These are phyloP conservation scores for Colletotrichum viniferum DNA, from an alignment of 2,329 filamentous ascomycete species.

Conservation along the genomic window DNA sequence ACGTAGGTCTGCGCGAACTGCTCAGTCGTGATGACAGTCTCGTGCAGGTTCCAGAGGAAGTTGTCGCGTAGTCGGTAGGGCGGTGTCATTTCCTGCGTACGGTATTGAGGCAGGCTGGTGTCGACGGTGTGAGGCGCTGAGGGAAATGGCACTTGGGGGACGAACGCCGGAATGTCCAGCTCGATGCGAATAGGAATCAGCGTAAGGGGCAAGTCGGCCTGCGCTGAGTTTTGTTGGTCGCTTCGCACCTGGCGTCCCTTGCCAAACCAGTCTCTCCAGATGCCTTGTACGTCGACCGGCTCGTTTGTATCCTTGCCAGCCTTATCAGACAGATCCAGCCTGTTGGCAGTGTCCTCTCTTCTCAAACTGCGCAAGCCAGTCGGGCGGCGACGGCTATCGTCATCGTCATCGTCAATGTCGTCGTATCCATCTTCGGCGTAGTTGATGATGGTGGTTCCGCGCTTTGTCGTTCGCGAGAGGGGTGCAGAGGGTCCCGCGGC, in stretches of 20 bases:
- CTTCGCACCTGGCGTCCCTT: conserved; percentile 64
- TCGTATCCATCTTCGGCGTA: conserved; percentile 97
- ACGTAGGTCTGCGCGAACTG: conserved; percentile 92
- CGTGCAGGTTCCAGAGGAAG: conserved; percentile 98
- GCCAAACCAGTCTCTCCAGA: conserved; percentile 96
- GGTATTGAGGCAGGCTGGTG: conserved; percentile 78
- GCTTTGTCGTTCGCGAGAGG: conserved; percentile 86
- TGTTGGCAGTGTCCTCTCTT: conserved; percentile 68
- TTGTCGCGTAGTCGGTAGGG: conserved; percentile 90
- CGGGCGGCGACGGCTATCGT: conserved; percentile 76
- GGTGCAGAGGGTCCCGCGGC: conserved; percentile 65
- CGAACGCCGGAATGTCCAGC: conserved; percentile 83
- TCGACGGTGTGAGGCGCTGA: conserved; percentile 63
- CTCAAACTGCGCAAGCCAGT: conserved; percentile 85
- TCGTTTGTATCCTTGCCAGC: conserved; percentile 80
- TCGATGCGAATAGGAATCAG: conserved; percentile 97
- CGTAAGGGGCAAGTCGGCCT: conserved; percentile 81
- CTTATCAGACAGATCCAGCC: conserved; percentile 72
- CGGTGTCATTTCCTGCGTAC: conserved; percentile 77
- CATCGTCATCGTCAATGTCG: conserved; percentile 74
- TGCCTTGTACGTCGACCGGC: conserved; percentile 85
- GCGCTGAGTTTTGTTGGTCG: conserved; percentile 65
- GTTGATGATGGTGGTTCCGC: conserved; percentile 95
- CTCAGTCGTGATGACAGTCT: conserved; percentile 91
- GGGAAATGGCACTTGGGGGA: conserved; percentile 68